phyloP scores from a whole-genome alignment of 208 protist species.

The Acanthamoeba lenticulata region DNA sequence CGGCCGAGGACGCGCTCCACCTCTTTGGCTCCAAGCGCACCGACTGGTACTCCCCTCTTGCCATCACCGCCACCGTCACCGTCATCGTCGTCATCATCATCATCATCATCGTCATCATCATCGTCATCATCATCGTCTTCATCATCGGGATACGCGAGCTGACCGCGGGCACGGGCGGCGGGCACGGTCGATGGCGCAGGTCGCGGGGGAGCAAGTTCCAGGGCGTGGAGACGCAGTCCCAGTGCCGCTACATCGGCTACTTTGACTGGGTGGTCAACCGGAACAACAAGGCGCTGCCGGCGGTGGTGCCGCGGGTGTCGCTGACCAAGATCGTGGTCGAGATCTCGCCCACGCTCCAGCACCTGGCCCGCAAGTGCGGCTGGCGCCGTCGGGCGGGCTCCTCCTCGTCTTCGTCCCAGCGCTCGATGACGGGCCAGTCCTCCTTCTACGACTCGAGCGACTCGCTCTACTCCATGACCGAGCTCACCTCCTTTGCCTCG shows the following conservation, averaged over 20 bases:
- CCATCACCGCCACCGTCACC: not conserved
- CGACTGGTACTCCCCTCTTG: not conserved
- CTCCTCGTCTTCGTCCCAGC: not conserved
- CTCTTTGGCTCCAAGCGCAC: slow-evolving; percentile 49
- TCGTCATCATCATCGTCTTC: too few species aligned
- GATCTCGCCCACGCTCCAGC: not conserved
- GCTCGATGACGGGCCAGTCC: too few species aligned
- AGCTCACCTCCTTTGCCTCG: not conserved
- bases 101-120: too few species aligned
- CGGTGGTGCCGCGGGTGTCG: not conserved
- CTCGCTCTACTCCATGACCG: not conserved
- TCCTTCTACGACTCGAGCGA: not conserved
- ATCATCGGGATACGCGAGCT: too few species aligned
- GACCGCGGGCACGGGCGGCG: too few species aligned
- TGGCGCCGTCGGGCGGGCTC: not conserved
- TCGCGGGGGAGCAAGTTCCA: slow-evolving; percentile 30
- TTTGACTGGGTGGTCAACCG: slow-evolving; percentile 65
- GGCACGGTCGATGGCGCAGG: too few species aligned
- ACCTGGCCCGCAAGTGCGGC: not conserved
- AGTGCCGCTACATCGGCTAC: slow-evolving; percentile 59
- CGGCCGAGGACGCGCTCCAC: slow-evolving; percentile 56
- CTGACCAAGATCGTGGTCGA: slow-evolving; percentile 24
- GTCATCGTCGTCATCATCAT: too few species aligned
- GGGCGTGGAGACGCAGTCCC: slow-evolving; percentile 53
- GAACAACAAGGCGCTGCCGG: slow-evolving; percentile 38